These are phyloP conservation scores for Anthoceros angustus DNA, from an alignment of 225 moss, liverwort and hornwort genomes.

Conservation along the genomic window DNA sequence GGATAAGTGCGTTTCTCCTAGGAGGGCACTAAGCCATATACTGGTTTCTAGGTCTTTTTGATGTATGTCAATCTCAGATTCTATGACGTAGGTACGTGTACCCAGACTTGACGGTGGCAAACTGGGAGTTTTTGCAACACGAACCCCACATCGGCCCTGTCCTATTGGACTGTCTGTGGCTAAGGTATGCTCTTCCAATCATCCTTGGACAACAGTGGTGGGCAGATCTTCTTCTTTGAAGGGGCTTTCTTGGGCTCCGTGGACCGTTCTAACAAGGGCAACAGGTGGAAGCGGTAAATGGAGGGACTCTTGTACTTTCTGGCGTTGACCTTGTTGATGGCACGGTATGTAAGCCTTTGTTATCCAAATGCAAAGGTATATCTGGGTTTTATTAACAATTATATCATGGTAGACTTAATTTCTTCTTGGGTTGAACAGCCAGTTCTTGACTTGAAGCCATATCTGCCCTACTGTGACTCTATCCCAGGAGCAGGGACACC, in stretches of 20 bases:
- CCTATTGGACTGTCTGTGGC: conserved; percentile 89
- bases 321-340: conserved; percentile 95
- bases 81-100: conserved; percentile 57
- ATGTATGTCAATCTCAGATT: background rate
- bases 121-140: conserved; percentile 91
- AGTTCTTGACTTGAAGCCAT: conserved; percentile 92
- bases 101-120: conserved; percentile 90
- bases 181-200: conserved; percentile 29
- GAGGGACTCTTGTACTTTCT: conserved; percentile 73
- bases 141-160: conserved; percentile 91
- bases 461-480: conserved; percentile 77
- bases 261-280: background rate
- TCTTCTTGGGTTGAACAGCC: conserved; percentile 44
- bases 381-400: background rate
- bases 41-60: background rate
- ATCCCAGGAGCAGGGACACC: conserved; percentile 57
- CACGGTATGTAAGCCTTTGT: conserved; percentile 36
- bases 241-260: background rate
- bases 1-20: background rate
- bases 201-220: background rate
- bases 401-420: background rate
- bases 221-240: conserved; percentile 2
- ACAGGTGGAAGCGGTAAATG: conserved; percentile 81
- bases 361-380: too few species aligned
- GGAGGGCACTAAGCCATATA: conserved; percentile 18